Evolutionary conservation across 169 alveolate species (phyloP), one percentile per base, ranked within the genome.

Genomic region (Besnoitia besnoiti): DNA sequence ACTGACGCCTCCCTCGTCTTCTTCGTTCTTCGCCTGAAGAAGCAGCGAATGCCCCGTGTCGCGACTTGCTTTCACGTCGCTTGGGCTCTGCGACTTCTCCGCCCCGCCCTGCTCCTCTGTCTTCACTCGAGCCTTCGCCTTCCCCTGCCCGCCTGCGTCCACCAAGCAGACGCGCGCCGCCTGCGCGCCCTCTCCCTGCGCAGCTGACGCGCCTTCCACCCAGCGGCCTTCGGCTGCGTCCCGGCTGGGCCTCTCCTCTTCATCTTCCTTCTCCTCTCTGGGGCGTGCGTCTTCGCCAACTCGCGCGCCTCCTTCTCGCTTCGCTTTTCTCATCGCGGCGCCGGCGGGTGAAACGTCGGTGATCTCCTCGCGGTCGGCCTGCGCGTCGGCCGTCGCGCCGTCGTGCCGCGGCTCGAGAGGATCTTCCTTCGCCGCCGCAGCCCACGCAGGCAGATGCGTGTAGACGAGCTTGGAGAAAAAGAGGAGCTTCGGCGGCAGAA

Each of bases 401-500:
- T n/a, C 37, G 76, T 61, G 10, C 30, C 19, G 7, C 40, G 35
- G 10, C 30, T 50, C 19, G 30, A 50, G 62, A 50, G 30, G 76
- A 61, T 8, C 40, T 61, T 61, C 37, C 80, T n/a, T 14, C 80
- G 80, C 19, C 80, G 7, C 24, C 80, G 40, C 1, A 7, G 44
- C 40, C 12, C 44, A 35, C 44, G 80, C 40, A 1, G 80, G 47
- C 46, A 67, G 47, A 42, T 35, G 49, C 21, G 87, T 77, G 87
- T 77, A 77, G 50, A 77, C 87, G 37, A 77, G 87, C 3, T 24
- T 39, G 40, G 59, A 77, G 59, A 77, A 30, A 39, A 40, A 35
- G 12, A 77, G 39, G 16, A 77, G 61, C 30, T 40, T 77, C 12
- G 90, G 75, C 30, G 93, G 93, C 39, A 90, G 50, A 44, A 82